A percentile compares a stretch with the other conserved stretches of the same genome.
These are phyloP conservation scores for Wickerhamomyces bovis DNA, from an alignment of 805 yeast species.

Conservation along the genomic window DNA sequence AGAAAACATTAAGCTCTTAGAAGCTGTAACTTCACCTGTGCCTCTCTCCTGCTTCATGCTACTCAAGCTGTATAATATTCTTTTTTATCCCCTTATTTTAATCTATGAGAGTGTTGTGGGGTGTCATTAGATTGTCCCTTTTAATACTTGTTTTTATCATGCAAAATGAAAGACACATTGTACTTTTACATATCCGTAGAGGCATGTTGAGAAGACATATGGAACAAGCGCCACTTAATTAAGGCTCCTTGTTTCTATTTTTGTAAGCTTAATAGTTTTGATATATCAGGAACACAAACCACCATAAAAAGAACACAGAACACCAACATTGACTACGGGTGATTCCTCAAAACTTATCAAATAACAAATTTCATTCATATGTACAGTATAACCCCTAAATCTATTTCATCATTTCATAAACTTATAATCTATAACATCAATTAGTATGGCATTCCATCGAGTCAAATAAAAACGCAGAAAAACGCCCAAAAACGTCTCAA, in stretches of 20 bases:
- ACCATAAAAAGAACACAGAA: too few species aligned
- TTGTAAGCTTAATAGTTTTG: too few species aligned
- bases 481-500: too few species aligned
- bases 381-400: neutral
- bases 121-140: neutral
- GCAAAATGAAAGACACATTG: neutral
- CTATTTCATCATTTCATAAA: neutral
- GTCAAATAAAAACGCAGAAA: conserved; percentile 6
- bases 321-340: too few species aligned
- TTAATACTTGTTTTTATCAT: neutral
- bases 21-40: too few species aligned
- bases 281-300: too few species aligned
- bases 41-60: neutral
- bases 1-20: too few species aligned
- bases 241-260: too few species aligned
- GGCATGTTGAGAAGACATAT: too few species aligned
- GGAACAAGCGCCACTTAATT: too few species aligned
- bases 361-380: neutral
- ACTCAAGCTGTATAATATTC: neutral
- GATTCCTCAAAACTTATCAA: neutral
- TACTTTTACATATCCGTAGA: neutral
- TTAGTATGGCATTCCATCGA: neutral
- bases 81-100: neutral
- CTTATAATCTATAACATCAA: neutral
- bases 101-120: neutral